A percentile compares a stretch with the other conserved stretches of the same genome.
These are phyloP conservation scores for Zizania palustris DNA, from an alignment of 202 grass and related monocot species.

Conservation along the genomic window DNA sequence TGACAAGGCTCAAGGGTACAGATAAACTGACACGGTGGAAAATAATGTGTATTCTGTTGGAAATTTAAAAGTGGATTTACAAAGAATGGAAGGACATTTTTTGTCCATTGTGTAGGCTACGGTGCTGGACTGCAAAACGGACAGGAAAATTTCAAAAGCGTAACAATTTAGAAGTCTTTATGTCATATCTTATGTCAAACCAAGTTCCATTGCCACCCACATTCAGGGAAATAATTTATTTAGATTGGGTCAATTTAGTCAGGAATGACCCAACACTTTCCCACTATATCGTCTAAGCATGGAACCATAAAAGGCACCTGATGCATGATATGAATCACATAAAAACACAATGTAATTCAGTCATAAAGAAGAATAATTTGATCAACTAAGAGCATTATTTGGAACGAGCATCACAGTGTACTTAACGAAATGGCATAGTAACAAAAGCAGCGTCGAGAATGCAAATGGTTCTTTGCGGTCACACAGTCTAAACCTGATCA, in stretches of 20 bases:
- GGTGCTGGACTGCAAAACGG: constrained; percentile 2
- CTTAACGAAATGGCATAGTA: not conserved
- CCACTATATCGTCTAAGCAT: not conserved
- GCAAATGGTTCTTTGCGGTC: not conserved
- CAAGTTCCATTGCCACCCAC: not conserved
- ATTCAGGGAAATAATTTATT: not conserved
- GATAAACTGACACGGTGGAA: not conserved
- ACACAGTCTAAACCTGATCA: not conserved
- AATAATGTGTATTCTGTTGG: not conserved
- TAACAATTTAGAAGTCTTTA: not conserved
- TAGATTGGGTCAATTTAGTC: constrained; percentile 3
- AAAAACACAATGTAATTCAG: not conserved
- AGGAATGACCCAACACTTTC: not conserved
- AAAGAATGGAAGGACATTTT: not conserved
- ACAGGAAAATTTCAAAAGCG: constrained; percentile 6
- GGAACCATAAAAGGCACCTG: not conserved
- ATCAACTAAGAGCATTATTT: not conserved
- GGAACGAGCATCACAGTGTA: not conserved
- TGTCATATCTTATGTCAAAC: too few relatives aligned
- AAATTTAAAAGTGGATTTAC: not conserved
- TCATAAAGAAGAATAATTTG: not conserved
- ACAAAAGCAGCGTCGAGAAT: not conserved
- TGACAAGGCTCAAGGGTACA: not conserved
- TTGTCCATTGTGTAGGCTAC: not conserved
- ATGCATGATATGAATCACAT: not conserved